Evolutionary conservation across 2,329 filamentous ascomycete species (phyloP).

Genomic region (Apiospora sp.): DNA sequence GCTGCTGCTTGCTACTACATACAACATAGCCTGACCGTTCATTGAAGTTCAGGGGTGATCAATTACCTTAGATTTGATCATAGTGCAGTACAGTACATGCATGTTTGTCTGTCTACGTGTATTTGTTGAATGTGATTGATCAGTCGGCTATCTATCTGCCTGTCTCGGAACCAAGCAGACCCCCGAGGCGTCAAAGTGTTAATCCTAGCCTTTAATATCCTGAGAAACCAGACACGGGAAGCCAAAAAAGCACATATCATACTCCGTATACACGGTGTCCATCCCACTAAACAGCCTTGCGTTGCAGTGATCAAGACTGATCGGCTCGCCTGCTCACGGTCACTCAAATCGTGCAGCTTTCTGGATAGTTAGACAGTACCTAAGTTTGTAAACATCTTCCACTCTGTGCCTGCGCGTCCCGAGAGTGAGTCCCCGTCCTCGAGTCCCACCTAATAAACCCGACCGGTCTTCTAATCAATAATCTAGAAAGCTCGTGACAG

Average conservation of each 20-base stretch:
- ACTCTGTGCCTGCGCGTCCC: background rate
- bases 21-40: background rate
- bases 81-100: background rate
- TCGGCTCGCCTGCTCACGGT: background rate
- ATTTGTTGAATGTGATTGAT: too few relatives aligned
- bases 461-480: conserved; percentile 15
- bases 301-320: background rate
- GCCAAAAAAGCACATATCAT: background rate
- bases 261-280: background rate
- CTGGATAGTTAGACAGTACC: background rate
- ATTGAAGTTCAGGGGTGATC: conserved; percentile 12
- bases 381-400: background rate
- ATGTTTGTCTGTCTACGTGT: too few relatives aligned
- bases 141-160: background rate
- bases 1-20: background rate
- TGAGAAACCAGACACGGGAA: conserved; percentile 1
- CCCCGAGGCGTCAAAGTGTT: background rate
- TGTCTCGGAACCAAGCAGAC: background rate
- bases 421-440: background rate
- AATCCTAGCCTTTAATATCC: background rate
- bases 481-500: conserved; percentile 19
- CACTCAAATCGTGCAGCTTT: background rate
- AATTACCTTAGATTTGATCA: conserved; percentile 2
- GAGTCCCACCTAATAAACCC: conserved; percentile 17
- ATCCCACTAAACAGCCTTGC: background rate